Evolutionary conservation across 2,329 filamentous ascomycete species (phyloP).

Genomic region (Knufia petricola): DNA sequence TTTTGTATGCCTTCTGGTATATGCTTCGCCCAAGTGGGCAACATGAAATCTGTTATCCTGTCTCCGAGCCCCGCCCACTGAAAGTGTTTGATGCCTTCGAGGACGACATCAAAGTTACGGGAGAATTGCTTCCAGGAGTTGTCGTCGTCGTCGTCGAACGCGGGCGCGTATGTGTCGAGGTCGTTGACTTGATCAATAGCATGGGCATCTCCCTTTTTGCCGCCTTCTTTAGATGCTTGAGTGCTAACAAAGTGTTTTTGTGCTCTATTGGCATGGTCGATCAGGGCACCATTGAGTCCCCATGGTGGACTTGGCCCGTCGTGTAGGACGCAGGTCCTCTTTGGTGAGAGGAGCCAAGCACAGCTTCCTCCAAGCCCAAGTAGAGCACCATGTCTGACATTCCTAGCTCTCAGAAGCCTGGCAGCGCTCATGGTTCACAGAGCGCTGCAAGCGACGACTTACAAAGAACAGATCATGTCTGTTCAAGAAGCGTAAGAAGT

Average conservation of each 20-base stretch:
- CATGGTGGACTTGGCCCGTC: slow-evolving; percentile 11
- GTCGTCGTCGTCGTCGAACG: slow-evolving; percentile 24
- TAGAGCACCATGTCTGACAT: slow-evolving; percentile 13
- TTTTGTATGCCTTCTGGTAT: slow-evolving; percentile 71
- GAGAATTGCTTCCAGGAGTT: slow-evolving; percentile 45
- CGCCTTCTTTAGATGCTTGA: background rate
- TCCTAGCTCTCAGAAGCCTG: slow-evolving; percentile 12
- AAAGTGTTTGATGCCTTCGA: slow-evolving; percentile 31
- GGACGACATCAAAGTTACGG: slow-evolving; percentile 32
- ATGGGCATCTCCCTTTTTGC: slow-evolving; percentile 13
- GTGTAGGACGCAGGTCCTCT: slow-evolving; percentile 11
- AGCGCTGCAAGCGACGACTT: slow-evolving; percentile 17
- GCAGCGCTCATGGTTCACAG: slow-evolving; percentile 21
- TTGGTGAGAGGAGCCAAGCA: slow-evolving; percentile 13
- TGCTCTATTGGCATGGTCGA: slow-evolving; percentile 11
- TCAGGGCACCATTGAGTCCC: slow-evolving; percentile 13
- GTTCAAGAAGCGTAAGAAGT: background rate
- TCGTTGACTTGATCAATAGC: slow-evolving; percentile 14
- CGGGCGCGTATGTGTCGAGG: slow-evolving; percentile 14
- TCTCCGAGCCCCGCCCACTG: slow-evolving; percentile 39
- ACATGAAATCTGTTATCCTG: slow-evolving; percentile 57
- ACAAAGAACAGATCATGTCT: background rate
- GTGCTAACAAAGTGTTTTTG: slow-evolving; percentile 11
- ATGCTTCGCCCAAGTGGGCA: slow-evolving; percentile 72
- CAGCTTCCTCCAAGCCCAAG: slow-evolving; percentile 11